Evolutionary conservation across 495 filamentous ascomycete genomes (phyloP), one percentile per base, ranked within the genome.

Genomic region (Cryomyces antarcticus): DNA sequence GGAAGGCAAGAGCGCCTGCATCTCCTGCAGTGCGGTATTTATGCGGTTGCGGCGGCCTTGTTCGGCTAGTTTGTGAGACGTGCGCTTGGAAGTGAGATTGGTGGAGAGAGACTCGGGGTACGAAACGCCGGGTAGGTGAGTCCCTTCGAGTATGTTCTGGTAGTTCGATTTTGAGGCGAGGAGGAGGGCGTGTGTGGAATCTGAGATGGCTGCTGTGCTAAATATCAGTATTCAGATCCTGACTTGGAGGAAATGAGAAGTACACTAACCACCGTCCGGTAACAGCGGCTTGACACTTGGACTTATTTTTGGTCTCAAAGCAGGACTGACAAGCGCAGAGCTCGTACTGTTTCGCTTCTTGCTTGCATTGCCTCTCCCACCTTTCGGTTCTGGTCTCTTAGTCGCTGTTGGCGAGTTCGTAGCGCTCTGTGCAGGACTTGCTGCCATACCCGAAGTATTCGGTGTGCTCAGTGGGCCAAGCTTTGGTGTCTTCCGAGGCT

Each of bases 151-250:
- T 42, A 97, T 89, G 53, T 94, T 89, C 56, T 97, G 89, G 54
- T 97, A 97, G 56, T 97, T 97, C 13, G 86, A 94, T 55, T 95
- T 95, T 30, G 80, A 81, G 7, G 88, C 83, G 24, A 97, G 67
- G 38, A 95, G 70, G 27, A 88, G 73, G 11, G 88, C 86, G 11
- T 87, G 82, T 1, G 80, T 73, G 49, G 92, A 68, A 38, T 73
- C 72, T n/a, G 70, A 62, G 36, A 77, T 54, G 34, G 62, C 65
- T 36, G 33, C 9, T 13, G 33, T 10, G 12, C 9, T 1, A 36
- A 3, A 36, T 36, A 10, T 24, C 17, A 24, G 17, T 24, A 2
- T 24, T 24, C 17, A 36, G 1, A 10, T 12, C 29, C 45, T 45
- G 29, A 39, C 13, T 34, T 24, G 27, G 45, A 37, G 38, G 30